Evolutionary conservation across 768 basidiomycete genomes (phyloP), one percentile per base, ranked within the genome.

Genomic region (Boletus insuetus): DNA sequence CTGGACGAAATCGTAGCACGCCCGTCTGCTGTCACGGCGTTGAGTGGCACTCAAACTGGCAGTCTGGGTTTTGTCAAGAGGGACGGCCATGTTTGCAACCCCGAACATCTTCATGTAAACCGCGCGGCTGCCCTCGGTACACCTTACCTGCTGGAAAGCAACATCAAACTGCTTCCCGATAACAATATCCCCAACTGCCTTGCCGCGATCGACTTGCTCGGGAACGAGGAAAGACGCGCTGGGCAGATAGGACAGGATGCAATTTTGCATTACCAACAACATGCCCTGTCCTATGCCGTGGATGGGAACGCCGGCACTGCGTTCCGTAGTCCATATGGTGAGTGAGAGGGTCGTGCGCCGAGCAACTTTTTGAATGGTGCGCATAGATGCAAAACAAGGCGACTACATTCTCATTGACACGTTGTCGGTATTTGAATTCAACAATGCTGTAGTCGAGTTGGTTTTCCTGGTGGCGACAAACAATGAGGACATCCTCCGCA

Each of bases 281-380:
- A 78, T 65, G 69, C 84, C 26, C 74, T 77, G 24, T 83, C 81
- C 13, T 69, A 73, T 63, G 85, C 83, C 4, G 84, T 85, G 6
- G 85, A 87, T 69, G 77, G 79, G 8, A 62, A 73, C n/a, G 58
- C 64, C 4, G 66, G 68, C 10, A 84, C 83, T 32, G 74, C 68
- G 1, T 87, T 87, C 61, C 73, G 72, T 34, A 84, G 82, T 64
- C 62, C 71, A 31, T 58, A 68, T 54, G 62, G 85, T 84, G 60
- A 51, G 79, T 65, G 67, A 51, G 44, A 56, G 20, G 40, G 20
- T 46, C 17, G 26, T 46, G 10, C 47, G 43, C 16, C 4, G 40
- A n/a, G 29, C 47, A 40, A 7, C 64, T 66, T 61, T 55, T 68
- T 65, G 29, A 60, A 45, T 19, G 19, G 40, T 43, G 45, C 12